phyloP scores from a whole-genome alignment of 306 rosid species.

The Cucurbita argyrosperma region DNA sequence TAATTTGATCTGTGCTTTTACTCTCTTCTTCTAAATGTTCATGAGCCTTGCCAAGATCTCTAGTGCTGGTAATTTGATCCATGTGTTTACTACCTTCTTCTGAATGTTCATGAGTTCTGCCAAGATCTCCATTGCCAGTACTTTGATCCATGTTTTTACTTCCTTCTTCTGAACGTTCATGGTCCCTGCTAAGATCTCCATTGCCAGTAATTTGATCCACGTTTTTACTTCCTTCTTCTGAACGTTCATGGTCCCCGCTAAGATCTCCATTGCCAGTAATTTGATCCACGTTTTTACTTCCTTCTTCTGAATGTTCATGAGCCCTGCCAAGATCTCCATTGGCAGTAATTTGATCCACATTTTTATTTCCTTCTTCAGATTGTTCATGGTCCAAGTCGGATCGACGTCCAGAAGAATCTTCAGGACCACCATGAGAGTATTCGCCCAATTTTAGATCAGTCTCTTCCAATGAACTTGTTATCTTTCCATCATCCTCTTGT shows the following conservation, averaged over 20 bases:
- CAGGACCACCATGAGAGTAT: background rate
- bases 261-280: too few species aligned
- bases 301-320: background rate
- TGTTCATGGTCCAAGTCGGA: background rate
- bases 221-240: too few species aligned
- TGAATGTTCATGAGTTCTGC: background rate
- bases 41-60: background rate
- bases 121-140: conserved; percentile 2
- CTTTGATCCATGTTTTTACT: background rate
- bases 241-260: too few species aligned
- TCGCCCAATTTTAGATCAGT: background rate
- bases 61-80: background rate
- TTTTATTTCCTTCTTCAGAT: too few species aligned
- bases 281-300: too few species aligned
- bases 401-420: background rate
- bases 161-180: background rate
- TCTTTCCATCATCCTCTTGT: background rate
- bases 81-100: background rate
- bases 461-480: conserved; percentile 2
- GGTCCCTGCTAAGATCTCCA: too few species aligned
- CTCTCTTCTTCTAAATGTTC: background rate
- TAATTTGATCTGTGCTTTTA: background rate
- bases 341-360: too few species aligned
- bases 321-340: too few species aligned
- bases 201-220: too few species aligned